Evolutionary conservation across 2,329 filamentous ascomycete species (phyloP), one percentile per base, ranked within the genome.

Genomic region (Cercospora zeae-maydis): DNA sequence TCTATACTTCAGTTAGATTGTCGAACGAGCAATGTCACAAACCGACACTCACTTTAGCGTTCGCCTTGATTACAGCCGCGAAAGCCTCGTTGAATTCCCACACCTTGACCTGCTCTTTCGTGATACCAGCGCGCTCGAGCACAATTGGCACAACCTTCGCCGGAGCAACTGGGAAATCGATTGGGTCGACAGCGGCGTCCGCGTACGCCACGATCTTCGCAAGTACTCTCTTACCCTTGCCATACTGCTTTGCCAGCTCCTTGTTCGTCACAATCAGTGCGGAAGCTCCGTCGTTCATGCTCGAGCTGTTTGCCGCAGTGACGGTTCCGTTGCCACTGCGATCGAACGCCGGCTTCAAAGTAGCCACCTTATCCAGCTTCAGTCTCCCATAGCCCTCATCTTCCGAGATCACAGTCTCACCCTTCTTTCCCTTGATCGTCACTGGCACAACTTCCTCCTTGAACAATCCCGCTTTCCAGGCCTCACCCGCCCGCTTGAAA

Each of bases 31-130:
- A 51, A 16, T 34, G 13, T n/a, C 56, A 30, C 16, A 9, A 36
- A 65, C 31, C 14, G 21, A 14, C 39, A 60, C 76, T 72, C 72
- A 88, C 88, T 85, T 96, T 93, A 72, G 91, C 89, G 74, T 98
- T 97, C 45, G 93, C 93, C 75, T 95, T 92, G 77, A 97, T 95
- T 31, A 97, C 93, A 4, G 91, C 91, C 30, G 95, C 93, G 75
- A 99, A 99, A 0, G 95, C 95, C 80, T 99, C 95, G 77, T 99
- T 99, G 78, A 99, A 96, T 77, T 98, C 95, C 93, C 95, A 98
- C 21, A 97, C 81, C 4, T 93, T 88, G 51, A 99, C 92, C 76
- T 98, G 90, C 52, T 96, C 89, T 78, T 93, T 92, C 67, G 86
- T 91, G 69, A 99, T 93, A 10, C 93, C 93, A 0, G 95, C 95